Evolutionary conservation across 2,329 filamentous ascomycete genomes (phyloP).

Genomic region (Trichoderma sp.): DNA sequence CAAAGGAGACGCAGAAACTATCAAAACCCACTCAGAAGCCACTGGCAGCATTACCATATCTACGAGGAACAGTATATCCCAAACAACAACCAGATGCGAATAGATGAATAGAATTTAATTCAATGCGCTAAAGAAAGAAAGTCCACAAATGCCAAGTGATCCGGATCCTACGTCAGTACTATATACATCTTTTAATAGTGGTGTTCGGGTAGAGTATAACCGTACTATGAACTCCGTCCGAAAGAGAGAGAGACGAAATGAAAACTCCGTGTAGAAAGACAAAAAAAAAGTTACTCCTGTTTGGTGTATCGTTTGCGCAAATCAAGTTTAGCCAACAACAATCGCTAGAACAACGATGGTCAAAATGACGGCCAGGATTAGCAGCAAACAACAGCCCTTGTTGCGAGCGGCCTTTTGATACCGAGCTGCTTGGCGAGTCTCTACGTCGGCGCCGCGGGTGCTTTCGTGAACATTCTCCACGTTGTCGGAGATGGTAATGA

Average conservation of each 20-base stretch:
- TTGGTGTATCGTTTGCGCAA: constrained; percentile 22
- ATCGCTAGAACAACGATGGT: constrained; percentile 89
- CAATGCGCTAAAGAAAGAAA: constrained; percentile 18
- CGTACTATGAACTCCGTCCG: not conserved
- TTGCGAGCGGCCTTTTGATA: constrained; percentile 96
- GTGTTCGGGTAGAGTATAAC: constrained; percentile 22
- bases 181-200: constrained; percentile 27
- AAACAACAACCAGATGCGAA: not conserved
- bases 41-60: constrained; percentile 32
- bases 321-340: constrained; percentile 59
- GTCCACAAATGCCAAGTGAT: constrained; percentile 19
- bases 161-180: constrained; percentile 23
- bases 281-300: not conserved
- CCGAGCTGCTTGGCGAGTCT: constrained; percentile 81
- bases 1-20: constrained; percentile 31
- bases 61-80: constrained; percentile 29
- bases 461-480: constrained; percentile 81
- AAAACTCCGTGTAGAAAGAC: constrained; percentile 29
- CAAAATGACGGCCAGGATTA: constrained; percentile 87
- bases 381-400: constrained; percentile 88
- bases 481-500: constrained; percentile 87
- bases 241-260: not conserved
- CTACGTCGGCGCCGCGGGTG: constrained; percentile 81
- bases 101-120: constrained; percentile 30
- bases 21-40: constrained; percentile 25